phyloP scores from a whole-genome alignment of 2,329 filamentous ascomycete species.

The Colletotrichum sp. region DNA sequence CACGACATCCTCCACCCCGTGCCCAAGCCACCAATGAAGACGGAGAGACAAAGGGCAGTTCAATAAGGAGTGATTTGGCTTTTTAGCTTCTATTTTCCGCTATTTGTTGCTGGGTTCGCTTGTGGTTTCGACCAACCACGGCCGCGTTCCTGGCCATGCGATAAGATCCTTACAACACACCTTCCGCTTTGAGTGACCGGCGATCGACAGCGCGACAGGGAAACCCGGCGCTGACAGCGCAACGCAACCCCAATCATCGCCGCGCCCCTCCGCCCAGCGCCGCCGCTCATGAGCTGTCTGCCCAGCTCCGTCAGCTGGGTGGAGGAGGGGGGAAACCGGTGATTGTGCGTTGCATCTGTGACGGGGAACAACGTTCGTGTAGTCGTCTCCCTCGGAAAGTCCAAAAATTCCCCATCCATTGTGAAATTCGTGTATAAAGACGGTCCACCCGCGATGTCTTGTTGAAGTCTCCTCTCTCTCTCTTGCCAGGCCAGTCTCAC shows the following conservation, averaged over 20 bases:
- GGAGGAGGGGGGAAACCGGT: neutral
- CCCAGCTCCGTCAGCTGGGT: neutral
- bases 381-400: neutral
- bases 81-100: neutral
- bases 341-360: neutral
- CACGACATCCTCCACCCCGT: neutral
- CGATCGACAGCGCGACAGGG: neutral
- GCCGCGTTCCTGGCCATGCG: conserved; percentile 18
- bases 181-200: conserved; percentile 11
- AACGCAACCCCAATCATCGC: neutral
- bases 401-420: neutral
- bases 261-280: neutral
- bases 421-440: neutral
- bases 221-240: neutral
- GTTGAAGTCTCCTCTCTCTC: neutral
- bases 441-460: neutral
- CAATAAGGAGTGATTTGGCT: neutral
- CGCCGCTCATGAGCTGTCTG: neutral
- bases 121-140: conserved; percentile 12
- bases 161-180: conserved; percentile 14
- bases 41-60: neutral
- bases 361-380: neutral
- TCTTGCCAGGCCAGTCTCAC: neutral
- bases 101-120: neutral
- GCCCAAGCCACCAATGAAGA: neutral